Base-by-base conservation (phyloP, 2,329 filamentous ascomycete species). In the Fusarium algeriense region DNA sequence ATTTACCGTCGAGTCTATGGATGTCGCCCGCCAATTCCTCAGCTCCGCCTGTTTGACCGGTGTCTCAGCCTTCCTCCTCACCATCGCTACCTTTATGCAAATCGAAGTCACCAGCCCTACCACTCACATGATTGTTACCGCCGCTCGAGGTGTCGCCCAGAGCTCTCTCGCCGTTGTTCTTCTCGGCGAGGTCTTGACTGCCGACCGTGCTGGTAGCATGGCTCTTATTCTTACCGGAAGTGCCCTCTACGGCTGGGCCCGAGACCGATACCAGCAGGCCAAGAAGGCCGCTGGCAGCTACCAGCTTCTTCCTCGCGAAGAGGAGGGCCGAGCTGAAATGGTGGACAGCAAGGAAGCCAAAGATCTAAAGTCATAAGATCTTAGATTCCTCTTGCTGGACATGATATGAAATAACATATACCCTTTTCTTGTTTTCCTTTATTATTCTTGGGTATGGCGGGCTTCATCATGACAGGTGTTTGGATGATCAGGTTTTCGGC, bases 111-210 rank as follows among this genome's bases (percentile, higher is more conserved):
- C 74, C 32, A 75, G 72, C 59, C 74, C 74, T 38, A 76, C 74
- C n/a, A 76, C 74, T 6, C 74, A 76, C 49, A 76, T 76, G 74
- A 73, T 76, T n/a, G 74, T 76, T 15, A 76, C 74, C 13, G 74
- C 74, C 26, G 74, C 74, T 20, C 72, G 74, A 52, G 74, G 74
- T 50, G 74, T 76, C 30, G 74, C 74, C 17, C 74, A 76, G 57
- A 76, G 74, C 58, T 76, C 74, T 9, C 66, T 76, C 26, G 74
- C 74, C 20, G 73, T 76, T 28, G 53, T 76, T n/a, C 64, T 76
- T 26, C 74, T 76, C 28, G 74, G 74, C 26, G 74, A 76, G 50
- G 23, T 70, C 17, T 48, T 76, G 35, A 76, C 74, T 37, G 73
- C 71, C 53, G 74, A 76, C 54, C 74, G 74, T 38, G 74, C 70